Evolutionary conservation across 192 early-diverging fungal species (phyloP).

Genomic region (Piromyces sp.): DNA sequence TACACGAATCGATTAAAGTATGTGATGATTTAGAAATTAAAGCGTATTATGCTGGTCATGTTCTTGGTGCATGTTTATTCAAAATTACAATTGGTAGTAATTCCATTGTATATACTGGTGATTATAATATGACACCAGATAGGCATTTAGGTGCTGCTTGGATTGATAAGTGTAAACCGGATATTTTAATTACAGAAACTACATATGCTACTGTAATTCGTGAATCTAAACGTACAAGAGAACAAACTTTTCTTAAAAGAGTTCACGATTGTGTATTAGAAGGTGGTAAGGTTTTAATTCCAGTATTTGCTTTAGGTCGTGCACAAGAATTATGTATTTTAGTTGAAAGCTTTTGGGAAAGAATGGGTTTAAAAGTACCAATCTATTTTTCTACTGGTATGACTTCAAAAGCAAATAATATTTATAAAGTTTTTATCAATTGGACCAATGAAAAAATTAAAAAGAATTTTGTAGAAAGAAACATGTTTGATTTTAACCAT

Average conservation of each 20-base stretch:
- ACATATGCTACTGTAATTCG: slow-evolving; percentile 94
- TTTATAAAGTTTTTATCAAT: slow-evolving; percentile 90
- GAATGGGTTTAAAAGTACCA: slow-evolving; percentile 70
- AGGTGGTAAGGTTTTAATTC: slow-evolving; percentile 83
- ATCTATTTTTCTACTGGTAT: slow-evolving; percentile 91
- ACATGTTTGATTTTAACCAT: slow-evolving; percentile 93
- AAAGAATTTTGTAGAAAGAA: slow-evolving; percentile 74
- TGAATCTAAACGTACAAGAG: slow-evolving; percentile 78
- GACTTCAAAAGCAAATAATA: slow-evolving; percentile 83
- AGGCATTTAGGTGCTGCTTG: slow-evolving; percentile 85
- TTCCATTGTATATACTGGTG: slow-evolving; percentile 70
- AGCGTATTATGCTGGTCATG: neutral
- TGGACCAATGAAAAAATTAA: slow-evolving; percentile 99
- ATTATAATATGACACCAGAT: slow-evolving; percentile 83
- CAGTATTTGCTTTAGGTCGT: slow-evolving; percentile 92
- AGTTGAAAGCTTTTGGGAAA: slow-evolving; percentile 88
- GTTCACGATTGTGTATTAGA: slow-evolving; percentile 56
- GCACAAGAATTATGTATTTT: slow-evolving; percentile 95
- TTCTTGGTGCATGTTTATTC: neutral
- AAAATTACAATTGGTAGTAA: slow-evolving; percentile 40
- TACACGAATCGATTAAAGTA: slow-evolving; percentile 32
- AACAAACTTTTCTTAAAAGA: slow-evolving; percentile 83
- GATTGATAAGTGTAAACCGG: slow-evolving; percentile 84
- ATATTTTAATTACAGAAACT: slow-evolving; percentile 86
- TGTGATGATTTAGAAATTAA: slow-evolving; percentile 13